Evolutionary conservation across 805 yeast species (phyloP), one percentile per base, ranked within the genome.

Genomic region (Middelhovenomyces tepae): DNA sequence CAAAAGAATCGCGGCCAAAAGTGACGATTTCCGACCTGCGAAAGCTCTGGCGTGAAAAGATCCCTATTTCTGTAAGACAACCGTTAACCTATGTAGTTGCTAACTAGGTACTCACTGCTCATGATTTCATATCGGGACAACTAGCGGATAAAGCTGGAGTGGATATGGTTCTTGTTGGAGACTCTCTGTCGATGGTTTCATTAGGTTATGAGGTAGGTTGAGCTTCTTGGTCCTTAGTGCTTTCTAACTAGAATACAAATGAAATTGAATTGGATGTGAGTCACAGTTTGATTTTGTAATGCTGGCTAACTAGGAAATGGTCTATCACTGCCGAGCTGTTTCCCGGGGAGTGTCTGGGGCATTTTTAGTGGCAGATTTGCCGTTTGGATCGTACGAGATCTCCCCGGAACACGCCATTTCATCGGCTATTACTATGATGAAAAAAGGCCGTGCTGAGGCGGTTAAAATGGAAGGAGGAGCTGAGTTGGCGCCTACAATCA

Each of bases 131-230:
- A 11, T 77, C 94, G 0, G 91, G 76, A 1, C 61, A 64, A 19
- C 62, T 80, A 46, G 93, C 86, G 0, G 76, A 78, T 16, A 54
- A 65, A 11, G 72, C 87, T 0, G 67, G 70, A 1, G 65, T 75
- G 2, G 96, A 89, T 46, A 66, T 78, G 37, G 64, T 78, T 5
- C 65, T 89, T 2, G 77, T 89, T 3, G 98, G 98, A 3, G 98
- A 89, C 55, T 87, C 96, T 1, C 59, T 91, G 16, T 85, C 95
- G 0, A 89, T 86, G 95, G 87, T 83, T 1, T 69, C 94, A 0
- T 65, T 84, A 42, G 98, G 98, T 0, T 78, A 79, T 50, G 65
- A n/a, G n/a, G n/a, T n/a, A n/a, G n/a, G n/a, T n/a, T n/a, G n/a
- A n/a, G n/a, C n/a, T n/a, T n/a, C n/a, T n/a, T n/a, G n/a, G n/a